These are phyloP conservation scores for Epichloe amarillans DNA, from an alignment of 2,329 filamentous ascomycete genomes.

Conservation along the genomic window DNA sequence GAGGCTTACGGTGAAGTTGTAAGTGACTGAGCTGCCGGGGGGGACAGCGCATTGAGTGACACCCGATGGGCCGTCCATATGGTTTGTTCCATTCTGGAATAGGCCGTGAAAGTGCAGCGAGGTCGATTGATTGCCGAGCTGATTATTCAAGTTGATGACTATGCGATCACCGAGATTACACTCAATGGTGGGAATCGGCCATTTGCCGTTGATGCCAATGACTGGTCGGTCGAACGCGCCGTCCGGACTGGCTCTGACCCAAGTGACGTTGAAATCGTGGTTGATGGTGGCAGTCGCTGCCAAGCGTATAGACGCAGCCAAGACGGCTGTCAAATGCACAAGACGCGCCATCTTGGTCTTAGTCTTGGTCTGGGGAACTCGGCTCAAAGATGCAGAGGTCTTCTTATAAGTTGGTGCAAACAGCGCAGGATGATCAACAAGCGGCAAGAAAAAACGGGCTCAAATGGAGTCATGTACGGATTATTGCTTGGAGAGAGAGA, in stretches of 20 bases:
- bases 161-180: conserved; percentile 49
- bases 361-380: conserved; percentile 1
- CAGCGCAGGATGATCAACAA: background rate
- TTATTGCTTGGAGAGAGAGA: too few species aligned
- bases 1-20: conserved; percentile 48
- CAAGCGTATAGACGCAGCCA: conserved; percentile 9
- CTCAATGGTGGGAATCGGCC: conserved; percentile 57
- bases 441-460: background rate
- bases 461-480: too few species aligned
- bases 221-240: conserved; percentile 48
- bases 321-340: conserved; percentile 5
- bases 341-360: conserved; percentile 9
- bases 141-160: conserved; percentile 44
- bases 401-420: background rate
- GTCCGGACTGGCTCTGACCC: conserved; percentile 62
- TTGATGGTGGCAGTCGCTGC: conserved; percentile 30
- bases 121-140: conserved; percentile 48
- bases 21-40: conserved; percentile 55
- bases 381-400: background rate
- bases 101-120: conserved; percentile 60
- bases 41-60: conserved; percentile 56
- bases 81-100: conserved; percentile 50
- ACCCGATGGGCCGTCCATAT: conserved; percentile 58
- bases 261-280: conserved; percentile 56
- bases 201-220: conserved; percentile 65